These are phyloP conservation scores for Ogataea populi-albae DNA, from an alignment of 805 yeast genomes.

Conservation along the genomic window DNA sequence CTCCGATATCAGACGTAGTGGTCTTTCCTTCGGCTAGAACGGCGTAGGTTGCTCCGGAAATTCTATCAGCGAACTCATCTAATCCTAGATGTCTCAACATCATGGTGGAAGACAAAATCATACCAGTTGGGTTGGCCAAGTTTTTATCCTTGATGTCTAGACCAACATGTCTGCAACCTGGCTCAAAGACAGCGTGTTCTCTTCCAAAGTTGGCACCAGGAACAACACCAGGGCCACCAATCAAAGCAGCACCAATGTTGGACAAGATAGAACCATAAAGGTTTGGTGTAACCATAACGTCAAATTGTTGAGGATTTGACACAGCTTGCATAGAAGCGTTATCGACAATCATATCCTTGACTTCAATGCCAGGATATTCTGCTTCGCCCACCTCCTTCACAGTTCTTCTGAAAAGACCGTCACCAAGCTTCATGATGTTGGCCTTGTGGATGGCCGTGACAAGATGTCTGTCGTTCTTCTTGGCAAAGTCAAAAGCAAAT, in stretches of 20 bases:
- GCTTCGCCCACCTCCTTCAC: constrained; percentile 81
- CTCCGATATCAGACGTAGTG: constrained; percentile 91
- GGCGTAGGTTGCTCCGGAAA: constrained; percentile 83
- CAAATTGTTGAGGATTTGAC: constrained; percentile 96
- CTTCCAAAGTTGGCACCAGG: constrained; percentile 99
- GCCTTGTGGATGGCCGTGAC: constrained; percentile 99
- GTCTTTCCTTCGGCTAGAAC: constrained; percentile 85
- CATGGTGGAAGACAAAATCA: constrained; percentile 88
- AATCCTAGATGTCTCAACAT: constrained; percentile 94
- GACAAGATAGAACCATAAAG: constrained; percentile 96
- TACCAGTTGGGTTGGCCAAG: constrained; percentile 97
- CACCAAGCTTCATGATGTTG: constrained; percentile 97
- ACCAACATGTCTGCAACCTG: constrained; percentile 99
- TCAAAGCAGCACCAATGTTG: constrained; percentile 94
- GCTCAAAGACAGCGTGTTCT: constrained; percentile 97
- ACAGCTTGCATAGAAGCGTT: constrained; percentile 99
- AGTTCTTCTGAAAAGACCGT: constrained; percentile 94
- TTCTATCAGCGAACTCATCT: constrained; percentile 78
- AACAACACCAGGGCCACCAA: constrained; percentile 98
- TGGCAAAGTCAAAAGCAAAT: constrained; percentile 95
- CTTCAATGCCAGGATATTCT: constrained; percentile 80
- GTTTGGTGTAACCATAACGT: constrained; percentile 96
- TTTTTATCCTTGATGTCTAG: constrained; percentile 92
- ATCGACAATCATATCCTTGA: constrained; percentile 94
- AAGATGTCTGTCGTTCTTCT: constrained; percentile 83